phyloP scores from a whole-genome alignment of 2,329 filamentous ascomycete species.

The Ceratocystis diversiconidia region DNA sequence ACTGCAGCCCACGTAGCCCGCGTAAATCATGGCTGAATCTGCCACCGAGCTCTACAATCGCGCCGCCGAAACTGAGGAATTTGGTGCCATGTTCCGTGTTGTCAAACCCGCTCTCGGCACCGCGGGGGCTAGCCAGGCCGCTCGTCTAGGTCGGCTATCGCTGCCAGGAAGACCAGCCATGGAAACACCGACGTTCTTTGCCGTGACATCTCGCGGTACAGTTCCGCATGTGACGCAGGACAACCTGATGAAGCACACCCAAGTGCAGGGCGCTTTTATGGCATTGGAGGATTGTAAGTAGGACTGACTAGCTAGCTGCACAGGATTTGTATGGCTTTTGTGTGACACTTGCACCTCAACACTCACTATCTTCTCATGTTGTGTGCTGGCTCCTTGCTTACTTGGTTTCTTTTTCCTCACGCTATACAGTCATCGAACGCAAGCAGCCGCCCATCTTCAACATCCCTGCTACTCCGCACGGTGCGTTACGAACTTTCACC shows the following conservation, averaged over 20 bases:
- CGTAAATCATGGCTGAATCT: neutral
- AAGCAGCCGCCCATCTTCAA: constrained; percentile 37
- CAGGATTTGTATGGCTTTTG: neutral
- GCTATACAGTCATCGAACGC: constrained; percentile 38
- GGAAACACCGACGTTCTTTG: constrained; percentile 70
- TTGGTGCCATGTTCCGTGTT: constrained; percentile 30
- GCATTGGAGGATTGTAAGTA: constrained; percentile 82
- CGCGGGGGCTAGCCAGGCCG: constrained; percentile 26
- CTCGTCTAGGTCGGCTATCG: constrained; percentile 54
- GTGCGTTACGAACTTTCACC: constrained; percentile 62
- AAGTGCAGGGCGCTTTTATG: constrained; percentile 58
- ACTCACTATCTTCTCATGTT: neutral
- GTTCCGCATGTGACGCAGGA: constrained; percentile 86
- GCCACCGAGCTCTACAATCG: neutral
- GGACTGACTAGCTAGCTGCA: constrained; percentile 13
- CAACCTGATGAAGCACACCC: constrained; percentile 50
- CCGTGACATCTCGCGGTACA: constrained; percentile 65
- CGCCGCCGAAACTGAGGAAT: neutral
- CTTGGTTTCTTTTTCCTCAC: neutral
- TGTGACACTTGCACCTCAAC: neutral
- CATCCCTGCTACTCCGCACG: constrained; percentile 29
- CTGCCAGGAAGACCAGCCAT: constrained; percentile 50
- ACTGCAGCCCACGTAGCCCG: neutral
- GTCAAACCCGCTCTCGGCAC: constrained; percentile 29
- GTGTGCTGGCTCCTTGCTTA: neutral